phyloP scores from a whole-genome alignment of 2,329 filamentous ascomycete genomes.

The Cercospora brassicicola region DNA sequence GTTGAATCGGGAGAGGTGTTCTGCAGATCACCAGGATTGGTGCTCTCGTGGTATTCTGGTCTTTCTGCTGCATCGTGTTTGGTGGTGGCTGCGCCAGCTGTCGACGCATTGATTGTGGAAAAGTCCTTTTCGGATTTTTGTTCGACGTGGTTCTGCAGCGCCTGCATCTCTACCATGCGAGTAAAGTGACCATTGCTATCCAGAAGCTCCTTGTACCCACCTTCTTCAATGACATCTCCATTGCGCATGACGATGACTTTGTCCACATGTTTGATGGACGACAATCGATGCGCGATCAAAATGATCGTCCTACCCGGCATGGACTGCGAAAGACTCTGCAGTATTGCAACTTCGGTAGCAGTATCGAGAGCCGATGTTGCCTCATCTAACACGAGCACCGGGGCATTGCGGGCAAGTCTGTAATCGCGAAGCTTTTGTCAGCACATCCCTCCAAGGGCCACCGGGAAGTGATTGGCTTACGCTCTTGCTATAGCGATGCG shows the following conservation, averaged over 20 bases:
- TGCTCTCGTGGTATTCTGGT: neutral
- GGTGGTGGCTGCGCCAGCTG: neutral
- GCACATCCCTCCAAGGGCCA: neutral
- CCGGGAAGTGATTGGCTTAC: slow-evolving; percentile 40
- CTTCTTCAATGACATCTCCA: slow-evolving; percentile 43
- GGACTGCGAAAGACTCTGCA: slow-evolving; percentile 59
- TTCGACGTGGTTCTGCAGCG: neutral
- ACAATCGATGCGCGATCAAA: slow-evolving; percentile 44
- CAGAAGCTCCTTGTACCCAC: slow-evolving; percentile 35
- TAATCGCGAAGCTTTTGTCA: neutral
- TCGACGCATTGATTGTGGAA: neutral
- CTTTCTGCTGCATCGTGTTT: neutral
- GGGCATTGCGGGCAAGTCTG: slow-evolving; percentile 32
- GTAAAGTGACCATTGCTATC: neutral
- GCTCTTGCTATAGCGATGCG: slow-evolving; percentile 47
- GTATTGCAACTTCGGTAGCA: slow-evolving; percentile 32
- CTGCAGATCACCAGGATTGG: neutral
- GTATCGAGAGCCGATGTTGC: slow-evolving; percentile 38
- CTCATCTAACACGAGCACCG: slow-evolving; percentile 38
- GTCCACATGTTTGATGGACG: slow-evolving; percentile 41
- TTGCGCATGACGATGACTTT: slow-evolving; percentile 44
- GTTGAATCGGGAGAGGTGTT: neutral
- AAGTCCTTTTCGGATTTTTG: neutral
- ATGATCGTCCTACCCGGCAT: slow-evolving; percentile 40
- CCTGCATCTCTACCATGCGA: slow-evolving; percentile 12